phyloP scores from a whole-genome alignment of 345 rosid species.

The Melaleuca quinquenervia region DNA sequence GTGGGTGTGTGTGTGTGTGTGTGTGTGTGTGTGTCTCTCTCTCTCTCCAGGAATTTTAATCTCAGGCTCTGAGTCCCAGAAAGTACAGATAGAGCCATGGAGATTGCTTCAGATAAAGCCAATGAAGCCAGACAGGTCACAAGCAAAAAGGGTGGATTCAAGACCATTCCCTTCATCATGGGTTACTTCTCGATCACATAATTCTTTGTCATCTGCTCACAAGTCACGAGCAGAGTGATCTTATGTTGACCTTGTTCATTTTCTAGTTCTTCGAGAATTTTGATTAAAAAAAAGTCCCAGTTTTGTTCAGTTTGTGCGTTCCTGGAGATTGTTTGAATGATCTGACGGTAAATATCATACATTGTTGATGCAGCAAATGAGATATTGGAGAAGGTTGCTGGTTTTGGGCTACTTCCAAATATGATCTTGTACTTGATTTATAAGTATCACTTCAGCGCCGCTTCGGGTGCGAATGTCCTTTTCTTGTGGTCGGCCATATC shows the following conservation, averaged over 20 bases:
- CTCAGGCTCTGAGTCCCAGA: not conserved
- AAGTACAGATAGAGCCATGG: conserved; percentile 1
- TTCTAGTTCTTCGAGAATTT: not conserved
- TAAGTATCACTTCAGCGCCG: conserved; percentile 23
- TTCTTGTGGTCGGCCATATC: conserved; percentile 34
- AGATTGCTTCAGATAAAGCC: not conserved
- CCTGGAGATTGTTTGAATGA: not conserved
- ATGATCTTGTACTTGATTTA: conserved; percentile 26
- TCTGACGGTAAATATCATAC: not conserved
- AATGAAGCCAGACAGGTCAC: not conserved
- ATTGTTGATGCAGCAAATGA: conserved; percentile 38
- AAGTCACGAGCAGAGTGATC: not conserved
- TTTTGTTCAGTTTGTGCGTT: not conserved
- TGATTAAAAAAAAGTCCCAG: not conserved
- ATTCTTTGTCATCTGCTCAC: not conserved
- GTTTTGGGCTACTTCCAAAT: conserved; percentile 29
- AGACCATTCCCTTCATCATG: conserved; percentile 40
- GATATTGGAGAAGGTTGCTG: conserved; percentile 40
- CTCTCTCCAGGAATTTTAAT: not conserved
- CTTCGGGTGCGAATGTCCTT: conserved; percentile 17
- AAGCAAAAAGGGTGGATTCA: conserved; percentile 32
- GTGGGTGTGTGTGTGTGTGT: not conserved
- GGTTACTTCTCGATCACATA: conserved; percentile 4
- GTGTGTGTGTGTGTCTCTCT: not conserved
- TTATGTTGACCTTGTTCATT: not conserved